phyloP scores from a whole-genome alignment of 2,329 filamentous ascomycete species.

The Exophiala sp. region DNA sequence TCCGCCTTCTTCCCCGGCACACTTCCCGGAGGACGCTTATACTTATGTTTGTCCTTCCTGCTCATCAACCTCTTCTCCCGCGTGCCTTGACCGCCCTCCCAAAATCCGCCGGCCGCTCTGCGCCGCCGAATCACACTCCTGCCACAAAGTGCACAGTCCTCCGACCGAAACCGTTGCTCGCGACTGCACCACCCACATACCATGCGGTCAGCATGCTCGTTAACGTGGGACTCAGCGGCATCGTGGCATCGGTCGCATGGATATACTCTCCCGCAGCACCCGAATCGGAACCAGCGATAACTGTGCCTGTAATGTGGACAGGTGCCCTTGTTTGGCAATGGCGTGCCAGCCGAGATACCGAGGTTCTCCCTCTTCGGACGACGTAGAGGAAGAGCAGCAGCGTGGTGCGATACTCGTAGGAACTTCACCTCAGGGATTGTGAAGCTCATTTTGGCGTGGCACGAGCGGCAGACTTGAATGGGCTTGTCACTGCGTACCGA shows the following conservation, averaged over 20 bases:
- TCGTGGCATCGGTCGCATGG: slow-evolving; percentile 71
- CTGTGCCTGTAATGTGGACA: slow-evolving; percentile 55
- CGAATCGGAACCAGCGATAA: slow-evolving; percentile 58
- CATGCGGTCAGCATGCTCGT: slow-evolving; percentile 82
- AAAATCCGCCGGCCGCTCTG: slow-evolving; percentile 58
- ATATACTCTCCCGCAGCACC: slow-evolving; percentile 56
- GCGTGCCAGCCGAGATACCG: slow-evolving; percentile 53
- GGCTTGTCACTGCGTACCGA: slow-evolving; percentile 71
- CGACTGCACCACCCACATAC: slow-evolving; percentile 74
- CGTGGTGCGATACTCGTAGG: slow-evolving; percentile 57
- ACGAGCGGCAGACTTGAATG: slow-evolving; percentile 73
- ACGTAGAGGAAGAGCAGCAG: slow-evolving; percentile 29
- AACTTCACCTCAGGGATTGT: slow-evolving; percentile 76
- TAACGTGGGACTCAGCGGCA: slow-evolving; percentile 63
- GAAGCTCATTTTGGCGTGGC: slow-evolving; percentile 75
- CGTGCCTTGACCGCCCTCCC: slow-evolving; percentile 85
- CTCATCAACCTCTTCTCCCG: slow-evolving; percentile 68
- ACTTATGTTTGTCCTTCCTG: slow-evolving; percentile 48
- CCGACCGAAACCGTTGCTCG: slow-evolving; percentile 74
- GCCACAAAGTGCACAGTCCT: slow-evolving; percentile 72
- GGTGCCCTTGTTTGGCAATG: slow-evolving; percentile 52
- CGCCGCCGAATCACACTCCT: slow-evolving; percentile 66
- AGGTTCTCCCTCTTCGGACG: slow-evolving; percentile 45
- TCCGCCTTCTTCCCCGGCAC: background rate
- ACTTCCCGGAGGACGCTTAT: slow-evolving; percentile 11